These are phyloP conservation scores for Furculomyces boomerangus DNA, from an alignment of 371 early-diverging fungal genomes.

Conservation along the genomic window DNA sequence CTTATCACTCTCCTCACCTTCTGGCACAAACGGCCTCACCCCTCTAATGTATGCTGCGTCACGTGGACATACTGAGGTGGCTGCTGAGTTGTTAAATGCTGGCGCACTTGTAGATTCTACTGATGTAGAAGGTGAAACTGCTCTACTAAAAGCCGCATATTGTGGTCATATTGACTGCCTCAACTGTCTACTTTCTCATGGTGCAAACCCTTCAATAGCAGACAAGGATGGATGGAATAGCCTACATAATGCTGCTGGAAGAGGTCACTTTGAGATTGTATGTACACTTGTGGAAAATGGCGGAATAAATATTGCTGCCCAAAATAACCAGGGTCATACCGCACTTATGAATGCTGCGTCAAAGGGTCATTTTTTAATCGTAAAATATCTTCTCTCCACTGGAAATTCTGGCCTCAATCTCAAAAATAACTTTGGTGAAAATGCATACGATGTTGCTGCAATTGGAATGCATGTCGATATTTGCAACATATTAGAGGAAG, in stretches of 20 bases:
- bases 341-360: conserved; percentile 67
- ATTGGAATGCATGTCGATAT: conserved; percentile 38
- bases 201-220: conserved; percentile 41
- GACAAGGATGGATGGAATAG: conserved; percentile 77
- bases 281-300: conserved; percentile 34
- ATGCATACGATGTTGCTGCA: conserved; percentile 68
- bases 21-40: conserved; percentile 38
- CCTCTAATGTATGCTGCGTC: conserved; percentile 53
- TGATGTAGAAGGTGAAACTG: conserved; percentile 63
- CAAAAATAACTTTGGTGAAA: conserved; percentile 46
- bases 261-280: conserved; percentile 38
- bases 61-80: conserved; percentile 46
- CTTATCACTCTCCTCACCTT: conserved; percentile 10
- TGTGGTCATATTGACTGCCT: conserved; percentile 45
- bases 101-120: conserved; percentile 42
- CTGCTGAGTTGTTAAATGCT: conserved; percentile 38
- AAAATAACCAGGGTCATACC: conserved; percentile 47
- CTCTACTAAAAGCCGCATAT: conserved; percentile 59
- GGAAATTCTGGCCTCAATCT: conserved; percentile 42
- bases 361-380: conserved; percentile 44
- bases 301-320: conserved; percentile 32
- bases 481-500: conserved; percentile 43
- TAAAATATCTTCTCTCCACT: conserved; percentile 40
- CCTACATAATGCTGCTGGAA: conserved; percentile 57
- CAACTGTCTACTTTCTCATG: conserved; percentile 35